Percentiles rank a stretch among this genome's conserved stretches.
phyloP scores from a whole-genome alignment of 495 filamentous ascomycete species.

The Penicillium angulare region DNA sequence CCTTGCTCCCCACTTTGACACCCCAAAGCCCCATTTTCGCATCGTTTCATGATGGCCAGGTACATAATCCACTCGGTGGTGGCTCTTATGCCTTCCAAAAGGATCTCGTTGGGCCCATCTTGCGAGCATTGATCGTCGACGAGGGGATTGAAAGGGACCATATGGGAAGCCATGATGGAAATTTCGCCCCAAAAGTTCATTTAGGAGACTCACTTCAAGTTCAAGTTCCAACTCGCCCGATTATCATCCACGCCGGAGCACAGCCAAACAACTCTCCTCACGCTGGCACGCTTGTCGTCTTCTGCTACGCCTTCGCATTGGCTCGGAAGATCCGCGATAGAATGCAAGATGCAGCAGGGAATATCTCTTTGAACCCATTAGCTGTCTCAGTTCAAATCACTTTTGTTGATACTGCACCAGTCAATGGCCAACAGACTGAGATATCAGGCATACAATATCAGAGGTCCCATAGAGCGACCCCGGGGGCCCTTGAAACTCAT shows the following conservation, averaged over 20 bases:
- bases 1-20: not conserved
- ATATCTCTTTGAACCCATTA: too few species aligned
- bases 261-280: constrained; percentile 31
- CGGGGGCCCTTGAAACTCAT: not conserved
- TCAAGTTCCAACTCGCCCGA: constrained; percentile 17
- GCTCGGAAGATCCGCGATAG: constrained; percentile 8
- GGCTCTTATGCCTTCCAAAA: constrained; percentile 16
- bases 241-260: constrained; percentile 22
- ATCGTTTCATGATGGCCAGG: not conserved
- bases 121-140: not conserved
- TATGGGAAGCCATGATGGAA: too few species aligned
- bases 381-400: constrained; percentile 21
- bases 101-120: not conserved
- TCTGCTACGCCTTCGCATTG: constrained; percentile 25
- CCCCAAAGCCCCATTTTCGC: not conserved
- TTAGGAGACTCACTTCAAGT: not conserved
- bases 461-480: not conserved
- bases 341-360: constrained; percentile 9
- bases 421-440: constrained; percentile 5
- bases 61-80: constrained; percentile 5
- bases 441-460: constrained; percentile 25
- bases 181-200: too few species aligned
- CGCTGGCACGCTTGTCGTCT: constrained; percentile 23
- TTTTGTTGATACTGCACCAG: constrained; percentile 27
- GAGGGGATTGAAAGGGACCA: too few species aligned